Evolutionary conservation across 1,284 basidiomycete genomes (phyloP), one percentile per base, ranked within the genome.

Genomic region (Kwoniella shivajii): DNA sequence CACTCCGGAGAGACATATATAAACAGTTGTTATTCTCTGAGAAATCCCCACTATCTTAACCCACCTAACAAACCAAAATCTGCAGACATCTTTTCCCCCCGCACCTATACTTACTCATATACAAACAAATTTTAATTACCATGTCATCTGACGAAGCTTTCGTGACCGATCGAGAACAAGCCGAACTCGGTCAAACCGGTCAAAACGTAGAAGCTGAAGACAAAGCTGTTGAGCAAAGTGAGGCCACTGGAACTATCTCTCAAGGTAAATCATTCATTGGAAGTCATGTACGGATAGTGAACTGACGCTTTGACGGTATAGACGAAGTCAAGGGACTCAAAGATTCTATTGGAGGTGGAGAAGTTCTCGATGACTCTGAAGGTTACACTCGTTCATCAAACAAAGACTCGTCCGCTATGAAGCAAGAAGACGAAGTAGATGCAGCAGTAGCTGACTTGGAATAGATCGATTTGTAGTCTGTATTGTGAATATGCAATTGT

Each of bases 171-270:
- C n/a, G n/a, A n/a, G n/a, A n/a, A n/a, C 61, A 64, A 22, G 56
- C 47, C 36, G 60, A 64, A 27, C 54, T 62, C 37, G 46, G 58
- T 29, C 50, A 69, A 50, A 63, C 61, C 64, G 84, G 82, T 61
- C 81, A 84, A 41, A 79, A 79, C 46, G 83, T 82, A 36, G 75
- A 74, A 57, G 83, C 84, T 73, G 81, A 79, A 59, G 80, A 75
- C 24, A 68, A 75, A 45, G 22, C 50, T 6, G 64, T 60, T 3
- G 68, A 56, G 64, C 68, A 68, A 58, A 67, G 61, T 60, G 70
- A 68, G 57, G 64, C 37, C 41, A 70, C 68, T 31, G 73, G 73
- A 29, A 61, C 56, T 22, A 48, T 75, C 50, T 65, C 69, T 14
- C 53, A 68, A 48, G 62, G 73, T 71, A 38, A 56, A 67, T 61